Evolutionary conservation across 441 rosid genomes (phyloP).

Genomic region (Erodium moschatum): DNA sequence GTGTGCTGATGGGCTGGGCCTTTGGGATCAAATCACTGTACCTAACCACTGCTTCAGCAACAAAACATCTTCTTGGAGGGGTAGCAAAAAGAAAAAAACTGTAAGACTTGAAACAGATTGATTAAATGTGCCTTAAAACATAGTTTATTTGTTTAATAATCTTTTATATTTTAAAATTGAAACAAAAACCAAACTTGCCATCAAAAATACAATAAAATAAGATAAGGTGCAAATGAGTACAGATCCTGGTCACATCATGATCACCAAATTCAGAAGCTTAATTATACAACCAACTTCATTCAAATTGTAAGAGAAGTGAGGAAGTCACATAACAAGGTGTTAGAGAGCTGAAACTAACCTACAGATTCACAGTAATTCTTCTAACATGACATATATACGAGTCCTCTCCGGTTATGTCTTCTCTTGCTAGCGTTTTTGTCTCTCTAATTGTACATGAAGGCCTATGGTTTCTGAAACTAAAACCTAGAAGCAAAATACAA

Average conservation of each 20-base stretch:
- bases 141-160: no score
- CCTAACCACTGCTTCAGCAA: no score
- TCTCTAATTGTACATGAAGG: conserved; percentile 10
- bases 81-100: no score
- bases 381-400: not conserved
- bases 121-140: no score
- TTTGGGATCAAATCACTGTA: no score
- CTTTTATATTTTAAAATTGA: no score
- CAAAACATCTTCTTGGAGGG: no score
- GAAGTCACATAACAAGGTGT: not conserved
- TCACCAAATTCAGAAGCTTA: conserved; percentile 1
- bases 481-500: conserved; percentile 4
- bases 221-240: not conserved
- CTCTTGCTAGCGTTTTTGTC: conserved; percentile 11
- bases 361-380: not conserved
- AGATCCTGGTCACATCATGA: not conserved
- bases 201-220: no score
- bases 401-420: not conserved
- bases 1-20: no score
- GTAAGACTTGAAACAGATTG: no score
- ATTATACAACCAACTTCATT: not conserved
- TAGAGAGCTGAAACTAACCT: conserved; percentile 5
- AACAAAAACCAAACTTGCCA: no score
- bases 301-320: not conserved
- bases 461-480: not conserved